phyloP scores from a whole-genome alignment of 805 yeast genomes.

The Starmerella bacillaris region DNA sequence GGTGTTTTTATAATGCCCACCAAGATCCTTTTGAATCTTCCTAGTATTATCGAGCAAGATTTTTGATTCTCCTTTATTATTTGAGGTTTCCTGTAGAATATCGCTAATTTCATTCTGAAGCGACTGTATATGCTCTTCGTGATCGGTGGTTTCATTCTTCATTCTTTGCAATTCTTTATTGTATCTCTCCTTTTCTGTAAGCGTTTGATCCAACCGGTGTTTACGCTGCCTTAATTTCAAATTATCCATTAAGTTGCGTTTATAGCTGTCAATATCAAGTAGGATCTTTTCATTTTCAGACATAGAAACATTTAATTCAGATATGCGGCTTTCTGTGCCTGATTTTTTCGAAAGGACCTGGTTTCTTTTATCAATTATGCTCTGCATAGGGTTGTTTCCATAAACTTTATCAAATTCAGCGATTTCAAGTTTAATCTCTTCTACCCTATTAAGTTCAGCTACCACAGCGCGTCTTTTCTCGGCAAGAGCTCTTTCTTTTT shows the following conservation, averaged over 20 bases:
- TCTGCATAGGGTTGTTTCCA: conserved; percentile 6
- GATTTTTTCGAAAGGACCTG: background rate
- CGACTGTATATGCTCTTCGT: conserved; percentile 37
- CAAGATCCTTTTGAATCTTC: conserved; percentile 39
- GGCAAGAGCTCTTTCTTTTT: conserved; percentile 6
- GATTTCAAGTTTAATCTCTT: conserved; percentile 9
- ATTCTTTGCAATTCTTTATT: conserved; percentile 24
- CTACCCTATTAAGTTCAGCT: conserved; percentile 1
- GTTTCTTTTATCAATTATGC: background rate
- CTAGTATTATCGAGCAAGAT: conserved; percentile 61
- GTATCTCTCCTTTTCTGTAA: conserved; percentile 31
- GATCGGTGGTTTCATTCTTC: conserved; percentile 39
- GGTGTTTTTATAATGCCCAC: conserved; percentile 52
- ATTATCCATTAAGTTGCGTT: conserved; percentile 47
- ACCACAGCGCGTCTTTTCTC: conserved; percentile 1
- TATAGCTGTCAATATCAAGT: conserved; percentile 36
- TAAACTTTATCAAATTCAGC: conserved; percentile 2
- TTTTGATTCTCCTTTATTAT: conserved; percentile 67
- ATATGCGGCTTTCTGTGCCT: background rate
- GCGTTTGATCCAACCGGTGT: conserved; percentile 19
- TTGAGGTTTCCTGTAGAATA: conserved; percentile 47
- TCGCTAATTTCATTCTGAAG: conserved; percentile 34
- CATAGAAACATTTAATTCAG: background rate
- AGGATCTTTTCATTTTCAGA: conserved; percentile 2
- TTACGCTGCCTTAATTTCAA: conserved; percentile 35